phyloP scores from a whole-genome alignment of 1,284 basidiomycete genomes.

The Sanghuangporus weigelae region DNA sequence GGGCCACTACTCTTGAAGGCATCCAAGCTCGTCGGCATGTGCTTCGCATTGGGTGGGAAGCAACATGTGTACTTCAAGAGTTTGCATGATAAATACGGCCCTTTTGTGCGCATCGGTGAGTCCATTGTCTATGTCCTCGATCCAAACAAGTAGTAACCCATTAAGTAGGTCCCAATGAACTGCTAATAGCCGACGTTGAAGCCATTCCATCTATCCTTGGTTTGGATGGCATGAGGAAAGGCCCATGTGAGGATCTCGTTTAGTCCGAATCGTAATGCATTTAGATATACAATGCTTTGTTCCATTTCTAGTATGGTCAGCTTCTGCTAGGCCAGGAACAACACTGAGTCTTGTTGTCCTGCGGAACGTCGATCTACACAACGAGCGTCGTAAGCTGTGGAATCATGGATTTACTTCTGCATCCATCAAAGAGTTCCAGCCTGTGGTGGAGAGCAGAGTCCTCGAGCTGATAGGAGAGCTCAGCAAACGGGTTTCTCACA shows the following conservation, averaged over 20 bases:
- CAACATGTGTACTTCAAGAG: constrained; percentile 15
- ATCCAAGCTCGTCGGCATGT: constrained; percentile 13
- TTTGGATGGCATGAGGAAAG: constrained; percentile 18
- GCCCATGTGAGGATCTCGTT: background rate
- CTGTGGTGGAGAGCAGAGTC: constrained; percentile 28
- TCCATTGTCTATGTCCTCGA: too few species aligned
- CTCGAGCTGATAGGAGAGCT: constrained; percentile 31
- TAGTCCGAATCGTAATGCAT: too few species aligned
- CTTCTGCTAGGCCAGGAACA: background rate
- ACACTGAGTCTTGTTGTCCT: background rate
- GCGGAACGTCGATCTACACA: constrained; percentile 33
- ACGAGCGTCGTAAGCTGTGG: constrained; percentile 36
- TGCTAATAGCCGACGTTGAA: constrained; percentile 27
- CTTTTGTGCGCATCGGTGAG: constrained; percentile 22
- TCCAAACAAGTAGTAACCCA: too few species aligned
- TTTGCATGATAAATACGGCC: constrained; percentile 20
- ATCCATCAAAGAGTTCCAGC: constrained; percentile 35
- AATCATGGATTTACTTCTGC: constrained; percentile 34
- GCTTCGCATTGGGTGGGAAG: constrained; percentile 7
- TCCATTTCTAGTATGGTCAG: background rate
- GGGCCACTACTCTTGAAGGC: constrained; percentile 20
- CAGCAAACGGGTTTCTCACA: constrained; percentile 13
- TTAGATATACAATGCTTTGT: too few species aligned
- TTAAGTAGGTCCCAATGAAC: constrained; percentile 31
- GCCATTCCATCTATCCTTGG: constrained; percentile 26